Evolutionary conservation across 768 basidiomycete genomes (phyloP).

Genomic region (Rhizopogon sp.): DNA sequence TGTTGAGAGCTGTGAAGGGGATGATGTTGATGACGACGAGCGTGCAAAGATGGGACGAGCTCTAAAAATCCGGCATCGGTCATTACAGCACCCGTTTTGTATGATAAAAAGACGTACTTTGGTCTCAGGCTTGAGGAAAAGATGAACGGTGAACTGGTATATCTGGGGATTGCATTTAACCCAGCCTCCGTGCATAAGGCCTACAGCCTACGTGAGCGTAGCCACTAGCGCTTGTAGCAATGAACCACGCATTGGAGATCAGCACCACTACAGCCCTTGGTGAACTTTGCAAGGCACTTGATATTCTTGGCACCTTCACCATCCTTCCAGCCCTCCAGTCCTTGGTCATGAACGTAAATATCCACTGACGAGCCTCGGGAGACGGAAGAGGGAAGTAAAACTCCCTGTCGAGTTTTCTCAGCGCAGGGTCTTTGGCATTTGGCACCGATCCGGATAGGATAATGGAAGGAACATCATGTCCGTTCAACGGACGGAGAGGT

Average conservation of each 20-base stretch:
- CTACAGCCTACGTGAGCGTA: slow-evolving; percentile 31
- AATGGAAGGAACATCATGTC: slow-evolving; percentile 97
- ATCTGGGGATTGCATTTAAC: slow-evolving; percentile 95
- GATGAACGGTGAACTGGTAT: slow-evolving; percentile 84
- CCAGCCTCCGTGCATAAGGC: slow-evolving; percentile 97
- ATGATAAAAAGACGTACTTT: slow-evolving; percentile 56
- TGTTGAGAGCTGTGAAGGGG: slow-evolving; percentile 76
- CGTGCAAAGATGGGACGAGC: slow-evolving; percentile 93
- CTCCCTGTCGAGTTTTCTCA: slow-evolving; percentile 93
- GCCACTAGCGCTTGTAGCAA: slow-evolving; percentile 6
- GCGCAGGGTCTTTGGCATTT: slow-evolving; percentile 95
- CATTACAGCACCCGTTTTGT: not conserved
- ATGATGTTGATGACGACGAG: slow-evolving; percentile 79
- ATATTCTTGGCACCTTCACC: slow-evolving; percentile 42
- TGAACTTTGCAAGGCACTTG: slow-evolving; percentile 76
- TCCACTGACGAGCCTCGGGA: slow-evolving; percentile 82
- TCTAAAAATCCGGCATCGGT: slow-evolving; percentile 31
- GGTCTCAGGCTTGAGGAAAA: slow-evolving; percentile 79
- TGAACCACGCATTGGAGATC: slow-evolving; percentile 66
- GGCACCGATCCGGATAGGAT: slow-evolving; percentile 95
- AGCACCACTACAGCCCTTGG: slow-evolving; percentile 97
- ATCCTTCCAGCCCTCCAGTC: slow-evolving; percentile 79
- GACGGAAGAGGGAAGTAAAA: slow-evolving; percentile 95
- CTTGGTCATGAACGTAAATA: slow-evolving; percentile 84
- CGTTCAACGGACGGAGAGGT: slow-evolving; percentile 51